Percentiles rank a stretch among this genome's conserved stretches.
Evolutionary conservation across 78 protist species (phyloP).

Genomic region (Bodo saltans): DNA sequence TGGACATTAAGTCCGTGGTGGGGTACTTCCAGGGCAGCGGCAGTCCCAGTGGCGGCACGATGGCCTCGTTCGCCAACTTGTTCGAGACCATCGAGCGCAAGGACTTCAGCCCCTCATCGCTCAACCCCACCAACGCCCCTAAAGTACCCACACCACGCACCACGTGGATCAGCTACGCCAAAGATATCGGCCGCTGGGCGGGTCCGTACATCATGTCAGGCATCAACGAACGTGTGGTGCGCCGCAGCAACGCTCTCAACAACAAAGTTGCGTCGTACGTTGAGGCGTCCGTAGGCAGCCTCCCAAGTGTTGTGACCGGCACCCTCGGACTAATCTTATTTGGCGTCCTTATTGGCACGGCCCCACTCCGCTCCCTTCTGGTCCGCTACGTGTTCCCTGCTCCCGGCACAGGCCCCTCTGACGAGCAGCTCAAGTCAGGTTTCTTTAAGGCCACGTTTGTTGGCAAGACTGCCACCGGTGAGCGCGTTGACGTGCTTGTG

Average conservation of each 20-base stretch:
- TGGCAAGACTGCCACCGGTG: neutral
- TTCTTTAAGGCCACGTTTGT: neutral
- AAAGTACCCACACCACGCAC: neutral
- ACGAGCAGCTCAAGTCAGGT: neutral
- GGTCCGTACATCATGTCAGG: slow-evolving; percentile 35
- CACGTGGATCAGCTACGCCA: neutral
- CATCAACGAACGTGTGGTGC: slow-evolving; percentile 22
- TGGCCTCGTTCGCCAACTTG: slow-evolving; percentile 1
- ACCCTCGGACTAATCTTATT: neutral
- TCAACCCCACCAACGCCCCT: neutral
- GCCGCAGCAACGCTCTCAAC: neutral
- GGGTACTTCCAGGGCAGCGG: neutral
- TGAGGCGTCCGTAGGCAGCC: neutral
- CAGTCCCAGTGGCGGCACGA: slow-evolving; percentile 25
- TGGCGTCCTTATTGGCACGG: neutral
- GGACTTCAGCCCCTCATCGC: neutral
- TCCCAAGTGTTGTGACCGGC: neutral
- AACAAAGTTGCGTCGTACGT: neutral
- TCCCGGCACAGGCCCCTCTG: neutral
- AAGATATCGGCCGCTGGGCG: neutral
- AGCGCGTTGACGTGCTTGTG: too few species aligned
- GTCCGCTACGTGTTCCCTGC: neutral
- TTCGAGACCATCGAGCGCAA: neutral
- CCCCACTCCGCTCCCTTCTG: neutral
- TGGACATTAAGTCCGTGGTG: neutral